Base-by-base conservation (phyloP, 1,284 basidiomycete species). In the Ceratobasidium sp. region DNA sequence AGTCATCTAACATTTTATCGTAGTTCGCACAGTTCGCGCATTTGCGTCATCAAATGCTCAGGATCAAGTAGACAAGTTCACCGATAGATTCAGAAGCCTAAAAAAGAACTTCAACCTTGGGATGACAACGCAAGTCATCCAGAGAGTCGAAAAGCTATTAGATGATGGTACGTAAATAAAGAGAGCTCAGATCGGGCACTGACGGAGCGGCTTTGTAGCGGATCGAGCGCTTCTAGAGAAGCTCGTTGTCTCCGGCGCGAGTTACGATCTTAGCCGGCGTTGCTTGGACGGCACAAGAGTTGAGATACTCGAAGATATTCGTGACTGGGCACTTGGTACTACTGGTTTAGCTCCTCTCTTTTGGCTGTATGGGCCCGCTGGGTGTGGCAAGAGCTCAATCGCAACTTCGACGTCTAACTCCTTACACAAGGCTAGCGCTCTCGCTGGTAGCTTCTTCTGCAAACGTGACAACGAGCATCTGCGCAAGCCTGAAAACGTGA, bases 401-500 rank as follows among this genome's bases (percentile, higher is more conserved):
- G 23, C 60, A 15, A 33, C 28, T 26, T 61, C 60, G 9, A n/a
- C 39, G 12, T 61, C 28, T 33, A 18, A 61, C 28, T 33, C 13
- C 2, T 42, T 61, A 13, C 60, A 61, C 4, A 12, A 33, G 10
- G 10, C 28, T 33, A 26, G 26, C 10, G 7, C 28, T 42, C 60
- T 61, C 5, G 60, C 26, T 33, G 60, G 33, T 15, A 40, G 39
- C 60, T 63, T 63, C 60, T 63, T 63, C n/a, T 63, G 60, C 40
- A 63, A 63, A 40, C 60, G 60, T 18, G 60, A 63, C 60, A 63
- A 44, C 60, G 60, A 63, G 60, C 60, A 63, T 9, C 33, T 63
- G 13, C 33, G 60, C 60, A 39, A 63, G 33, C 33, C 60, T 18
- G 60, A 63, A 23, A 63, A 63, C 40, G 40, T 63, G 7, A 39